Conservation (phyloP, 108 stramenopile species). For the Conticribra guillardii region DNA sequence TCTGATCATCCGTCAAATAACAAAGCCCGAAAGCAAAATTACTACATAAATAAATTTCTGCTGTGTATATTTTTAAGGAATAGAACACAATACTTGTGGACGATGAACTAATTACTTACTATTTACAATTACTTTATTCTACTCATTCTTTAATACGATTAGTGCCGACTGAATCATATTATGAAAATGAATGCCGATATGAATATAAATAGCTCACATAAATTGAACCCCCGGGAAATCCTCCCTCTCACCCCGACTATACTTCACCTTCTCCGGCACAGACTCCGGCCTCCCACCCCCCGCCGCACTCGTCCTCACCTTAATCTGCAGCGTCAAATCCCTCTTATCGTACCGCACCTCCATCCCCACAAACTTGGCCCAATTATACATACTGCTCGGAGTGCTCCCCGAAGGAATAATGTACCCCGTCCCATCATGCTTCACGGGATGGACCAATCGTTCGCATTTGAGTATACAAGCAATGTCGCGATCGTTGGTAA, state of each 20-base stretch:
- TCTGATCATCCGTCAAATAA: too few species aligned
- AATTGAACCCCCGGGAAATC: not conserved
- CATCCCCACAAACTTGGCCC: slow-evolving; percentile 9
- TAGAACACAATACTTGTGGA: too few species aligned
- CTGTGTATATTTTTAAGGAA: too few species aligned
- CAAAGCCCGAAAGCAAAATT: too few species aligned
- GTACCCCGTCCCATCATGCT: slow-evolving; percentile 16
- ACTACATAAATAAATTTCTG: too few species aligned
- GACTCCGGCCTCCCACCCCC: not conserved
- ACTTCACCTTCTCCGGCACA: not conserved
- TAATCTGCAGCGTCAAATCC: not conserved
- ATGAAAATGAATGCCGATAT: too few species aligned
- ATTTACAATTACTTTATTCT: too few species aligned
- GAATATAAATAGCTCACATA: too few species aligned
- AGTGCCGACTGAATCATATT: too few species aligned
- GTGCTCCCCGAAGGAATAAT: not conserved
- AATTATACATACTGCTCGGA: slow-evolving; percentile 4
- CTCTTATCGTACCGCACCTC: slow-evolving; percentile 17
- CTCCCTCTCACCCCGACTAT: slow-evolving; percentile 4
- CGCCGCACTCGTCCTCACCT: slow-evolving; percentile 6
- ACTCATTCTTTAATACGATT: too few species aligned
- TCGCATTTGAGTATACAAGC: slow-evolving; percentile 1
- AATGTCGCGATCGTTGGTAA: slow-evolving; percentile 5
- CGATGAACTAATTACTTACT: too few species aligned
- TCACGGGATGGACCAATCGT: slow-evolving; percentile 14